Evolutionary conservation across 1,284 basidiomycete genomes (phyloP).

Genomic region (Ustilago cynodontis): DNA sequence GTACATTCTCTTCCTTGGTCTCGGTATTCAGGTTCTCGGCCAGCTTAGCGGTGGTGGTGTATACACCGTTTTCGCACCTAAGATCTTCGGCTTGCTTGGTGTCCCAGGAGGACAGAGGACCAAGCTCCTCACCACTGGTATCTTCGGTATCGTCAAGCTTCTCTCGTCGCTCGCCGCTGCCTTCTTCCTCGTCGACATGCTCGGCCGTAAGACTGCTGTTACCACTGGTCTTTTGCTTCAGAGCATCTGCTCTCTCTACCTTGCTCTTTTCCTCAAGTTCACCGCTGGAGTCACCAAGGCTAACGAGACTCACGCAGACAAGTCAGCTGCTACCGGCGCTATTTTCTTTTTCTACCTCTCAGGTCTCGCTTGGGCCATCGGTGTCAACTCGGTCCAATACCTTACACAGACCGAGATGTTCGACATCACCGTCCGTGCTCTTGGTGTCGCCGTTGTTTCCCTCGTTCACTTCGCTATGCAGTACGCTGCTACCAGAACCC

Average conservation of each 20-base stretch:
- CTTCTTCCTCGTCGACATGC: constrained; percentile 57
- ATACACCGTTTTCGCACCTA: constrained; percentile 54
- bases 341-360: constrained; percentile 57
- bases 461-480: constrained; percentile 56
- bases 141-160: constrained; percentile 60
- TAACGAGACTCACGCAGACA: constrained; percentile 45
- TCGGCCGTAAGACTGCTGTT: constrained; percentile 52
- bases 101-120: constrained; percentile 44
- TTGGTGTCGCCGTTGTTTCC: constrained; percentile 48
- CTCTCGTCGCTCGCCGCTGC: constrained; percentile 52
- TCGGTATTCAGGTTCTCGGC: constrained; percentile 58
- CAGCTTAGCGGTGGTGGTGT: constrained; percentile 55
- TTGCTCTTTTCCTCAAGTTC: constrained; percentile 53
- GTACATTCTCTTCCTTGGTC: constrained; percentile 48
- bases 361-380: constrained; percentile 55
- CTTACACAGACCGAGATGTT: constrained; percentile 52
- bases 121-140: constrained; percentile 50
- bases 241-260: constrained; percentile 44
- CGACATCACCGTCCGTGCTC: constrained; percentile 46
- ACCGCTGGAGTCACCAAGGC: constrained; percentile 35
- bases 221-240: constrained; percentile 49
- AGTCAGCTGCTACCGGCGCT: constrained; percentile 42
- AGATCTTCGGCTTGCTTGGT: constrained; percentile 52
- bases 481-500: constrained; percentile 51
- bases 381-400: constrained; percentile 60